Percentiles rank a stretch among this genome's conserved stretches.
Evolutionary conservation across 2,329 filamentous ascomycete species (phyloP).

Genomic region (Sclerotinia spermophila): DNA sequence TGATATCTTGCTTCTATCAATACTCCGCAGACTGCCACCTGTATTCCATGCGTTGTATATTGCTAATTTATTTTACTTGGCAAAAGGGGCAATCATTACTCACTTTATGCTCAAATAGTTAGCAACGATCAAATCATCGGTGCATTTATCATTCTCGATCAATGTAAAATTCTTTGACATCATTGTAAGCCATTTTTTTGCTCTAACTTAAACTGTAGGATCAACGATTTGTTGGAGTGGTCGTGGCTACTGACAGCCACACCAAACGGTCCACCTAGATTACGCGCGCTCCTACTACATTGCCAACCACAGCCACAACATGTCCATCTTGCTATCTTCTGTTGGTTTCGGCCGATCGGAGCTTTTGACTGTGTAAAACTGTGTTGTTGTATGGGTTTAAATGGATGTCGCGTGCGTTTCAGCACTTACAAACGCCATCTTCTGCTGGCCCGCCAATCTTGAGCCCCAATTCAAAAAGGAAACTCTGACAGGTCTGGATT

Average conservation of each 20-base stretch:
- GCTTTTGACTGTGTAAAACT: not conserved
- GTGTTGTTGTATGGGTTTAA: not conserved
- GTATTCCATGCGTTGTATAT: not conserved
- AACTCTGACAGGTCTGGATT: not conserved
- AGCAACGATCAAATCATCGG: not conserved
- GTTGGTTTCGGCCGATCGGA: not conserved
- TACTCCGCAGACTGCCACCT: not conserved
- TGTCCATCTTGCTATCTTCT: not conserved
- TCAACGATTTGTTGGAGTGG: not conserved
- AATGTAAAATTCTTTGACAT: not conserved
- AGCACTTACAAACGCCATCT: not conserved
- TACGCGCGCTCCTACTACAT: constrained; percentile 7
- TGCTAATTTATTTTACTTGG: not conserved
- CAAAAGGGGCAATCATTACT: not conserved
- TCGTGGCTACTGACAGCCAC: not conserved
- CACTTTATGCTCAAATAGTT: not conserved
- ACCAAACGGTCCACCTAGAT: not conserved
- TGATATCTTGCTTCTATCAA: not conserved
- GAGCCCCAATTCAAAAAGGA: not conserved
- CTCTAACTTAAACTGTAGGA: not conserved
- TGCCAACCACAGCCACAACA: not conserved
- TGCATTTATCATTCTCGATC: not conserved
- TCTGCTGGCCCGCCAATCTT: not conserved
- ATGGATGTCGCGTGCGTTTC: not conserved
- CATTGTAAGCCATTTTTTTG: not conserved